A percentile compares a stretch with the other conserved stretches of the same genome.
Conservation (phyloP, 208 protist species). For the Trypanosoma cruzi region DNA sequence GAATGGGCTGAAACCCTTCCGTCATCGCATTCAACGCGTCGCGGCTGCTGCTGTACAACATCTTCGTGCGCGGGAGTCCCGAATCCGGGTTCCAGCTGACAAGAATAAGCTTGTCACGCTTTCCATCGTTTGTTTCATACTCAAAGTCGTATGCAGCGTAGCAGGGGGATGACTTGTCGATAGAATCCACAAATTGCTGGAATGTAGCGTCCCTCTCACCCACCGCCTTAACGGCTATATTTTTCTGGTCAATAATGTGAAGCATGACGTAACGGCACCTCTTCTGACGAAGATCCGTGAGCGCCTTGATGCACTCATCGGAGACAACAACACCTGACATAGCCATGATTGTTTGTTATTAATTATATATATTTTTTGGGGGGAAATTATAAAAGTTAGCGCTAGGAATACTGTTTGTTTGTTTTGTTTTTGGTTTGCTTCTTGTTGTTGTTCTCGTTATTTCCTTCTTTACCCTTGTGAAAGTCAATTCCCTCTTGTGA, state of each 20-base stretch:
- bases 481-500: not conserved
- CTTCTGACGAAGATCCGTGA: constrained; percentile 88
- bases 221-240: constrained; percentile 76
- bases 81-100: constrained; percentile 90
- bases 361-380: not conserved
- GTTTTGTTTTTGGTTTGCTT: constrained; percentile 1
- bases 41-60: constrained; percentile 87
- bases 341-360: constrained; percentile 43
- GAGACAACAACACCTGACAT: constrained; percentile 88
- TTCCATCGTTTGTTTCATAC: constrained; percentile 67
- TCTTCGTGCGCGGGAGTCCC: constrained; percentile 77
- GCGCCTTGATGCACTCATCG: constrained; percentile 54
- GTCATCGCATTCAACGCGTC: constrained; percentile 70
- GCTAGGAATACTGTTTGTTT: not conserved
- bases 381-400: not conserved
- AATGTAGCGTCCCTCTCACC: constrained; percentile 59
- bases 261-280: constrained; percentile 85
- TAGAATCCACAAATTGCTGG: constrained; percentile 67
- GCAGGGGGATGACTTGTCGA: constrained; percentile 73
- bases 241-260: constrained; percentile 80
- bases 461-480: not conserved
- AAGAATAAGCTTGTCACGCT: constrained; percentile 88
- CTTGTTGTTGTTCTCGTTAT: constrained; percentile 4
- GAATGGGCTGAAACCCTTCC: constrained; percentile 87
- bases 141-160: constrained; percentile 94